Conservation (phyloP, 257 asterid genomes). For the Paulownia fortunei region DNA sequence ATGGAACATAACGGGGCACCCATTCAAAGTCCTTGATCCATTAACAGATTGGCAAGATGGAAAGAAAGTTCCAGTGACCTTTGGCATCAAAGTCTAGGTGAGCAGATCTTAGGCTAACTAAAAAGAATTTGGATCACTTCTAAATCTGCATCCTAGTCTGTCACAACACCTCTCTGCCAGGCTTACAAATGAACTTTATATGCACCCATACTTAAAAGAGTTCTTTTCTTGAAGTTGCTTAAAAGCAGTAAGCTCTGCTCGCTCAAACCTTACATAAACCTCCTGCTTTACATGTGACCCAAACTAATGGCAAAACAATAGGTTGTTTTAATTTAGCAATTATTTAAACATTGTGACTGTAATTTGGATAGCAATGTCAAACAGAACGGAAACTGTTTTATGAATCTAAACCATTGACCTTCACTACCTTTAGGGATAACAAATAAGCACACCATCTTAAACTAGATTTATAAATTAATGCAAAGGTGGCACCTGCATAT, state of each 20-base stretch:
- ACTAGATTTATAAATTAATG: constrained; percentile 6
- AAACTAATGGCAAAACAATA: constrained; percentile 4
- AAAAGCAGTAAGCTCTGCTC: background rate
- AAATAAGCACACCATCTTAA: background rate
- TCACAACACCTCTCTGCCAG: background rate
- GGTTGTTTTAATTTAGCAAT: background rate
- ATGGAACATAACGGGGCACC: background rate
- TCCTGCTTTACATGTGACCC: constrained; percentile 8
- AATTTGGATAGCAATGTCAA: constrained; percentile 25
- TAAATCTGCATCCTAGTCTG: background rate
- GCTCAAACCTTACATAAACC: background rate
- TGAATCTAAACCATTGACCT: constrained; percentile 2
- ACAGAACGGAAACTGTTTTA: background rate
- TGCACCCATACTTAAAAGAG: constrained; percentile 4
- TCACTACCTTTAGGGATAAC: constrained; percentile 18
- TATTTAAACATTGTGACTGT: background rate
- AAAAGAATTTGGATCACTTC: background rate
- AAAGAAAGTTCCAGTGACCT: constrained; percentile 9
- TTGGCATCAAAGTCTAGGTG: constrained; percentile 20
- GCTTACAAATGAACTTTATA: constrained; percentile 1
- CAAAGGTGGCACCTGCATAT: constrained; percentile 5
- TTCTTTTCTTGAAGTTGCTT: background rate
- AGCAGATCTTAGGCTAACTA: constrained; percentile 9
- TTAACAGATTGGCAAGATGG: background rate
- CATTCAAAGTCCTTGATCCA: background rate